phyloP scores from a whole-genome alignment of 2,329 filamentous ascomycete genomes.

The Penicillium sp. region DNA sequence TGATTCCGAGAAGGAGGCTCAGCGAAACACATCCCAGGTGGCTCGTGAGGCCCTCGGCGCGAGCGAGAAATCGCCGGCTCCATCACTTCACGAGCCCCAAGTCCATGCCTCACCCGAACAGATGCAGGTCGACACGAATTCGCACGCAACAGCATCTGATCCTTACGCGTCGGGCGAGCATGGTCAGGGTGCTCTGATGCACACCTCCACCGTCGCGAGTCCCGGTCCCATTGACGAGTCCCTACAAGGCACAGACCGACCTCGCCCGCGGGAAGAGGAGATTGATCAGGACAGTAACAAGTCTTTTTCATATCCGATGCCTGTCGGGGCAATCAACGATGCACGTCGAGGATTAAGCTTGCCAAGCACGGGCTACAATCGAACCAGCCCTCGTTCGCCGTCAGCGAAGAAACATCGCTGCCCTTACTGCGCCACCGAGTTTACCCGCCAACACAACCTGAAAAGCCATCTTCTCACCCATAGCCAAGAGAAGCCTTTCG shows the following conservation, averaged over 20 bases:
- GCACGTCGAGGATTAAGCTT: conserved; percentile 55
- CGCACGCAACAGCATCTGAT: conserved; percentile 39
- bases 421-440: conserved; percentile 92
- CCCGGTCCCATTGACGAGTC: conserved; percentile 43
- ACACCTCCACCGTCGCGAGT: conserved; percentile 45
- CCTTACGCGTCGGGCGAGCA: conserved; percentile 48
- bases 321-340: conserved; percentile 46
- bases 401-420: conserved; percentile 90
- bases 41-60: conserved; percentile 38
- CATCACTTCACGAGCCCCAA: conserved; percentile 42
- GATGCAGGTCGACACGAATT: conserved; percentile 44
- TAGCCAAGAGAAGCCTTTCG: conserved; percentile 95
- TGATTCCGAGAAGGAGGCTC: conserved; percentile 28
- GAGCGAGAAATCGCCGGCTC: conserved; percentile 29
- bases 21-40: conserved; percentile 37
- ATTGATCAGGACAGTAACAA: conserved; percentile 45
- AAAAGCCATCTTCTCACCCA: conserved; percentile 97
- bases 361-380: conserved; percentile 50
- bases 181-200: conserved; percentile 46
- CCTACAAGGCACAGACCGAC: conserved; percentile 39
- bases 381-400: conserved; percentile 60
- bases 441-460: conserved; percentile 93
- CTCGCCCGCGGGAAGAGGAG: conserved; percentile 33
- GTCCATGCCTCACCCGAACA: conserved; percentile 45
- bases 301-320: conserved; percentile 59